Conservation (phyloP, 129 eudicot genomes). For the Smallanthus sonchifolius region DNA sequence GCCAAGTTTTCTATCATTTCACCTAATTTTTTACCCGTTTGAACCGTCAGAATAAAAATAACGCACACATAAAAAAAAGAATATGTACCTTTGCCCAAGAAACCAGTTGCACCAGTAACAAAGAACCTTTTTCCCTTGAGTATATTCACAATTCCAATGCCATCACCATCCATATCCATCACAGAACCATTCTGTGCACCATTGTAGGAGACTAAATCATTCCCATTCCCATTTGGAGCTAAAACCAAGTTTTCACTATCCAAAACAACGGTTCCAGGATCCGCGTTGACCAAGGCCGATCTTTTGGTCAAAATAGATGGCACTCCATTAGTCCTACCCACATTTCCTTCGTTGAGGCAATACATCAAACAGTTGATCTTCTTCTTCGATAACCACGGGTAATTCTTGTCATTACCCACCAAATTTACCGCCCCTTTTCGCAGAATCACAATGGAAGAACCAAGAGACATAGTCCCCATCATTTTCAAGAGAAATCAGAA, state of each 20-base stretch:
- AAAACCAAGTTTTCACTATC: constrained; percentile 48
- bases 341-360: constrained; percentile 66
- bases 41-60: background rate
- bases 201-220: constrained; percentile 37
- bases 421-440: constrained; percentile 15
- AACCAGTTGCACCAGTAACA: constrained; percentile 92
- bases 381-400: constrained; percentile 31
- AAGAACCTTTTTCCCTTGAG: constrained; percentile 69
- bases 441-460: constrained; percentile 41
- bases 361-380: constrained; percentile 26
- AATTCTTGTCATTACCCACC: constrained; percentile 17
- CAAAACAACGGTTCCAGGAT: constrained; percentile 10
- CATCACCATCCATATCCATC: constrained; percentile 54
- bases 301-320: constrained; percentile 41
- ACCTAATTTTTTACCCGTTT: background rate
- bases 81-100: constrained; percentile 76
- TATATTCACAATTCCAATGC: constrained; percentile 77
- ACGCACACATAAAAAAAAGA: background rate
- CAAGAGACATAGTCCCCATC: constrained; percentile 79
- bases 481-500: constrained; percentile 32
- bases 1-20: background rate
- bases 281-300: constrained; percentile 29
- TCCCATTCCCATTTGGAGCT: constrained; percentile 42
- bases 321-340: constrained; percentile 38
- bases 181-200: constrained; percentile 29